Percentiles rank a stretch among this genome's conserved stretches.
Evolutionary conservation across 176 grass and related monocot species (phyloP).

Genomic region (Aegilops speltoides): DNA sequence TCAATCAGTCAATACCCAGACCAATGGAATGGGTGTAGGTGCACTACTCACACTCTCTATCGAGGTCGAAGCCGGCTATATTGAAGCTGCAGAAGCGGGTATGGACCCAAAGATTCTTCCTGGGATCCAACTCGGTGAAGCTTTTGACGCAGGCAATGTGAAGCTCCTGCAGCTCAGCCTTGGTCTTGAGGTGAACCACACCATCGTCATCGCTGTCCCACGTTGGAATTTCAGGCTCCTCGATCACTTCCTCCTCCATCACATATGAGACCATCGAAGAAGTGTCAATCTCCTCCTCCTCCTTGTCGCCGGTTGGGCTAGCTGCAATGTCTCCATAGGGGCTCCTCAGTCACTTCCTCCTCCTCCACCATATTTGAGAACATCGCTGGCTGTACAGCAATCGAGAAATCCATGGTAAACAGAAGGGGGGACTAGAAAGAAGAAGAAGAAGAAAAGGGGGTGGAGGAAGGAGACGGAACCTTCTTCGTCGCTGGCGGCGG

Average conservation of each 20-base stretch:
- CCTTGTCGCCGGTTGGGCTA: background rate
- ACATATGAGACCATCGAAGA: background rate
- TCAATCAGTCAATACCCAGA: no score
- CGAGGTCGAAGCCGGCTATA: background rate
- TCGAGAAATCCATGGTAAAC: background rate
- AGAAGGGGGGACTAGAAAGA: no score
- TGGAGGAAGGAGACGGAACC: background rate
- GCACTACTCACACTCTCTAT: background rate
- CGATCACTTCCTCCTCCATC: background rate
- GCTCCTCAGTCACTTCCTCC: no score
- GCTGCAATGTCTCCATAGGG: background rate
- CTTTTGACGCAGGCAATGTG: background rate
- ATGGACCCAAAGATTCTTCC: background rate
- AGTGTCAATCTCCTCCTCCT: background rate
- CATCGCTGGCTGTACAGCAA: background rate
- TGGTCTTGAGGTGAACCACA: accelerated
- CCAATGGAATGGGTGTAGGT: no score
- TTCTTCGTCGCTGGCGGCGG: background rate
- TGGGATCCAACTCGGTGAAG: background rate
- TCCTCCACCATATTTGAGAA: no score
- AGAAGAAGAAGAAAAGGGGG: no score
- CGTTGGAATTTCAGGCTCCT: background rate
- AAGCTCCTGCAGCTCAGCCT: background rate
- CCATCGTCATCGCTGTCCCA: background rate
- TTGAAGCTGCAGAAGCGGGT: background rate